Percentiles rank a stretch among this genome's conserved stretches.
These are phyloP conservation scores for Diplodia seriata DNA, from an alignment of 2,329 filamentous ascomycete genomes.

Conservation along the genomic window DNA sequence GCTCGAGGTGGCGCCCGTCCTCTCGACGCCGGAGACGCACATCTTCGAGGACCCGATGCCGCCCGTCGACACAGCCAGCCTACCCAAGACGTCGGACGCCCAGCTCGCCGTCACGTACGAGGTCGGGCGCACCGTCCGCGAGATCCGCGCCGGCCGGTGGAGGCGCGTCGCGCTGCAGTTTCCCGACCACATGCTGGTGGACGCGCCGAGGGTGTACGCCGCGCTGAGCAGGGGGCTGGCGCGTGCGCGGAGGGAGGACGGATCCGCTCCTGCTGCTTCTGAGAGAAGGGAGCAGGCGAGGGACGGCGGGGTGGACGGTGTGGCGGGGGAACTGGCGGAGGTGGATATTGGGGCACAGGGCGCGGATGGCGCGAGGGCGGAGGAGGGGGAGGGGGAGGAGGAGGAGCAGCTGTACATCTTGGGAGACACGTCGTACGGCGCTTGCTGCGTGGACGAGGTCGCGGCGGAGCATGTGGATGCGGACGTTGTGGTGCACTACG, in stretches of 20 bases:
- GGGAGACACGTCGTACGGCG: slow-evolving; percentile 94
- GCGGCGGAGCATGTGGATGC: slow-evolving; percentile 93
- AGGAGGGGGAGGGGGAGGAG: slow-evolving; percentile 30
- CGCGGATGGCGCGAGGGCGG: not conserved
- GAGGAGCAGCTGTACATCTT: slow-evolving; percentile 75
- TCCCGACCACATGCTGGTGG: slow-evolving; percentile 87
- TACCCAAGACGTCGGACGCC: slow-evolving; percentile 62
- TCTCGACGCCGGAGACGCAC: slow-evolving; percentile 68
- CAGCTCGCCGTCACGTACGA: slow-evolving; percentile 83
- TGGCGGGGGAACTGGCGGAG: slow-evolving; percentile 12
- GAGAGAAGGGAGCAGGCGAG: not conserved
- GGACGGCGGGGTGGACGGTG: slow-evolving; percentile 1
- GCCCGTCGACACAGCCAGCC: slow-evolving; percentile 44
- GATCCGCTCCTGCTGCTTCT: not conserved
- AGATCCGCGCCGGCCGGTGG: slow-evolving; percentile 77
- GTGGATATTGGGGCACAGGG: slow-evolving; percentile 1
- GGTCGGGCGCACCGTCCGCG: slow-evolving; percentile 76
- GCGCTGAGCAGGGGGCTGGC: slow-evolving; percentile 63
- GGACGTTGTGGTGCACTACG: slow-evolving; percentile 93
- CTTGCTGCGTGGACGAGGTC: slow-evolving; percentile 96
- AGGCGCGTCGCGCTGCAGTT: slow-evolving; percentile 89
- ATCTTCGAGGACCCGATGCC: slow-evolving; percentile 63
- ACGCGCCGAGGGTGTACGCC: slow-evolving; percentile 81
- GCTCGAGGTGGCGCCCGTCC: slow-evolving; percentile 56
- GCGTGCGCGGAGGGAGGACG: not conserved